Evolutionary conservation across 345 rosid species (phyloP), one percentile per base, ranked within the genome.

Genomic region (Hirschfeldia incana): DNA sequence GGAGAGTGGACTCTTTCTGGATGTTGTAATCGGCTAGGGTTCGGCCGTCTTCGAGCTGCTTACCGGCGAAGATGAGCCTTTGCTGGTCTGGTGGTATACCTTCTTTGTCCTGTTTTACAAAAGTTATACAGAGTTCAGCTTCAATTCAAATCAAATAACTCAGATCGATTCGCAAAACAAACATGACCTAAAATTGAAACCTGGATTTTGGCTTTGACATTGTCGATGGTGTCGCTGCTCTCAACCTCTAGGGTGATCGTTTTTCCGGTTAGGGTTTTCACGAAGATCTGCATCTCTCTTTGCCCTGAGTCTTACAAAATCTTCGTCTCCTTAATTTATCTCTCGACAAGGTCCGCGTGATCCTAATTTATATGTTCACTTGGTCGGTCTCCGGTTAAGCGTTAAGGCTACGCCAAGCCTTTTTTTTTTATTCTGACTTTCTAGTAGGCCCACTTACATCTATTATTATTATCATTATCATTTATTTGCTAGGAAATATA

Each of bases 31-130:
- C 97, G 0, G 95, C 95, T 51, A 94, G 87, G 6, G 98, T 94
- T 46, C 96, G 79, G 0, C 98, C 98, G 89, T 94, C 98, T 84
- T 95, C 99, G 72, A 93, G 86, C 70, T 95, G 97, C 84, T 92
- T 94, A 5, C 99, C 98, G 6, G 97, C 97, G 83, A 94, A 94
- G 21, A 93, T 94, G 84, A 94, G 82, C 74, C 97, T 90, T 72
- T 94, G 99, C 78, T 94, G 98, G 79, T 92, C 98, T 0, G 97
- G 96, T 72, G 97, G 93, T 37, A 92, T 94, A n/a, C 98, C 98
- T 77, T 92, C 98, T 83, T 92, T 94, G 85, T 94, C 98, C 98
- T 94, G 69, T 12, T 34, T 46, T 16, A 21, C 21, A 21, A 46
- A 46, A 46, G 16, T 46, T 46, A n/a, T 58, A 62, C 8, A 39